Evolutionary conservation across 768 basidiomycete species (phyloP), one percentile per base, ranked within the genome.

Genomic region (Lactifluus rugatus): DNA sequence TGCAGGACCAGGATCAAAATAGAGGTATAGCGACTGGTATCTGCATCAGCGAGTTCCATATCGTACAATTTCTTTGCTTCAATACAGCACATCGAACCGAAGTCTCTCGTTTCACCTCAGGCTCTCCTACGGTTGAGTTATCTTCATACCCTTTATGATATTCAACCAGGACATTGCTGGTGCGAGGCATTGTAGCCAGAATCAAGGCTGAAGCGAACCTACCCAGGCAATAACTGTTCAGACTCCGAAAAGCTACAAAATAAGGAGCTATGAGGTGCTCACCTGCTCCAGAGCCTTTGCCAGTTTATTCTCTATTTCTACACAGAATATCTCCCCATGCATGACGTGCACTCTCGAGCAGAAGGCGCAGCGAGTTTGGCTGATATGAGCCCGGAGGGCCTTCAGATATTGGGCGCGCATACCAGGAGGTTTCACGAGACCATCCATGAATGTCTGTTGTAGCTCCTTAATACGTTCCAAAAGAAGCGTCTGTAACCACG

Each of bases 271-370:
- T 4, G 10, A 17, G 5, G 31, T 2, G 47, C 56, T 36, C 41
- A 57, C 56, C 31, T 25, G 28, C 7, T 57, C 48, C 41, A 57
- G 25, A n/a, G 56, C 48, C 7, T 45, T 16, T 3, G 23, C 4
- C 21, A 57, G 7, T 2, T 28, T 57, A 8, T n/a, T 21, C 36
- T 51, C 56, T 13, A 57, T 23, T 8, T 51, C 21, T 8, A 9
- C 31, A 14, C 56, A 48, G 23, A 50, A 57, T 19, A 39, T 36
- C 56, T 50, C 48, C 5, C 56, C 48, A 3, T 45, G 14, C 56
- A 52, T 46, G 21, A 46, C 13, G 19, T 57, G 56, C 49, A 45
- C 44, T 13, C 32, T 57, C n/a, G 56, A 46, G 34, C 56, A 57
- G 34, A 52, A 57, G n/a, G 49, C 8, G 19, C 56, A 57, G 10